Base-by-base conservation (phyloP, 106 monocot genomes). In the Gastrodia elata region DNA sequence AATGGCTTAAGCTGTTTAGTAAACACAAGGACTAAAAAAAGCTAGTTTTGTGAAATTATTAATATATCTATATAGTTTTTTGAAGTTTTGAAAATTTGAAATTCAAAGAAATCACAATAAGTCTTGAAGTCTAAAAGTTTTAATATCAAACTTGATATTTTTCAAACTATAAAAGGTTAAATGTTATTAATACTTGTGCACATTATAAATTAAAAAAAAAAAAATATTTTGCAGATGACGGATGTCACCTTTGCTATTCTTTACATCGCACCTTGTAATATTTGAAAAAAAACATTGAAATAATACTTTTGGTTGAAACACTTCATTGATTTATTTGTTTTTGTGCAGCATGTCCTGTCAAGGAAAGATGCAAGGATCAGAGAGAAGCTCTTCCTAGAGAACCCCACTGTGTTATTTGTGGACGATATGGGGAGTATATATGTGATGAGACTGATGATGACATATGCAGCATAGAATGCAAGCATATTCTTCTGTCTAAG, bases 361-460 rank as follows among this genome's bases (percentile, higher is more conserved):
- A 86, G 72, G 74, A 86, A 71, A 81, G 74, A 77, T 81, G 86
- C 57, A 20, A 52, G 61, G 83, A 89, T 5, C 89, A 89, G 74
- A 86, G 89, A 65, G 86, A 86, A 80, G 86, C 89, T 20, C 80
- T 86, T 68, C 79, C 79, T 16, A 84, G 89, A 35, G 89, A 89
- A 76, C 89, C 89, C 41, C 39, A 73, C 0, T 89, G 89, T 72
- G 75, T 65, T 68, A 73, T 84, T 48, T 89, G 89, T 39, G 83
- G 89, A 32, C 81, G 83, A 22, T 89, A 86, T 68, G 89, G 89
- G 25, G 89, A 89, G 48, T 89, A 86, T 68, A 86, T 89, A 46
- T 89, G 86, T 70, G 89, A 89, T 72, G 78, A 86, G 68, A 86
- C 89, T 25, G 77, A 86, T 64, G 79, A 83, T 72, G 89, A 89